phyloP scores from a whole-genome alignment of 73 alveolate genomes.

The Diophrys appendiculata region DNA sequence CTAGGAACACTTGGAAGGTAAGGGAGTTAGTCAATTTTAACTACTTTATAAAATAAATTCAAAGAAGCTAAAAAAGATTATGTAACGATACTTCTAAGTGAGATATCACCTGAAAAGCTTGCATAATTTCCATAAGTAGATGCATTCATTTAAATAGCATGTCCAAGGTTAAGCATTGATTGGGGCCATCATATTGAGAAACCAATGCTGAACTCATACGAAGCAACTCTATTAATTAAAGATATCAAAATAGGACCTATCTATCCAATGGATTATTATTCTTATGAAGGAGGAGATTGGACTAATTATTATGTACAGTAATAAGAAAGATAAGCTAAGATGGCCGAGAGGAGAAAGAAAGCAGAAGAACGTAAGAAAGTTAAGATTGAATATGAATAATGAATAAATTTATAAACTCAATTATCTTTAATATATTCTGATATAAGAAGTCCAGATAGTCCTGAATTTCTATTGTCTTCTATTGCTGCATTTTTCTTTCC shows the following conservation, averaged over 20 bases:
- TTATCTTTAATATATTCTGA: too few relatives aligned
- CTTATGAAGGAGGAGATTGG: slow-evolving; percentile 96
- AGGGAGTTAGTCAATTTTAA: slow-evolving; percentile 93
- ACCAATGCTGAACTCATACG: slow-evolving; percentile 98
- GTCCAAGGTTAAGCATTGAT: slow-evolving; percentile 94
- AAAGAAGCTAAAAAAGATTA: slow-evolving; percentile 69
- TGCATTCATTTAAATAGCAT: slow-evolving; percentile 94
- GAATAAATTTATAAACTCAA: too few relatives aligned
- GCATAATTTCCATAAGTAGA: slow-evolving; percentile 76
- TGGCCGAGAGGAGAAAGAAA: slow-evolving; percentile 16
- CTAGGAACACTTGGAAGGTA: slow-evolving; percentile 99
- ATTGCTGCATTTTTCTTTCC: too few relatives aligned
- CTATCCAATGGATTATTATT: slow-evolving; percentile 96
- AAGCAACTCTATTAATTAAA: slow-evolving; percentile 83
- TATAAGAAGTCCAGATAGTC: too few relatives aligned
- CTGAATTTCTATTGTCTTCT: too few relatives aligned
- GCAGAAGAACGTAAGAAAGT: background rate
- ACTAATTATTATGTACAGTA: slow-evolving; percentile 80
- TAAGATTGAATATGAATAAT: slow-evolving; percentile 37
- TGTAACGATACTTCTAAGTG: slow-evolving; percentile 84
- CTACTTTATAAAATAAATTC: slow-evolving; percentile 78
- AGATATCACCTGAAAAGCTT: slow-evolving; percentile 87
- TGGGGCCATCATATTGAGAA: slow-evolving; percentile 93
- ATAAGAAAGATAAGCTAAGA: slow-evolving; percentile 47
- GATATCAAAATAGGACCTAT: slow-evolving; percentile 71